A percentile compares a stretch with the other conserved stretches of the same genome.
phyloP scores from a whole-genome alignment of 768 basidiomycete species.

The Hysterangium stoloniferum region DNA sequence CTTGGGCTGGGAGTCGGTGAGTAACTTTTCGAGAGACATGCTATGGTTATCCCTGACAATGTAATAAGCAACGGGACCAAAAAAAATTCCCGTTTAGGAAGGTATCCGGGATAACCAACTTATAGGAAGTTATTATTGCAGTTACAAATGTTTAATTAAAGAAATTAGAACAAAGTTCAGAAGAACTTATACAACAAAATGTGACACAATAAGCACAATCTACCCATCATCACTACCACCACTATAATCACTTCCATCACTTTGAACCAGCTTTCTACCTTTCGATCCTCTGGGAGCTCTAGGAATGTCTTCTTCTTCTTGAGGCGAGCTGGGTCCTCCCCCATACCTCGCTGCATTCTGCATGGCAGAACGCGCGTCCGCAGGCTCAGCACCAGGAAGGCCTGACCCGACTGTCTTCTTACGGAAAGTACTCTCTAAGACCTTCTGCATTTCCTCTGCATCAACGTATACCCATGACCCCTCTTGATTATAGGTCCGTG shows the following conservation, averaged over 20 bases:
- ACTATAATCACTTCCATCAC: slow-evolving; percentile 9
- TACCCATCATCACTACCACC: slow-evolving; percentile 10
- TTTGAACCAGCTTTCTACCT: slow-evolving; percentile 7
- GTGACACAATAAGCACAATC: background rate
- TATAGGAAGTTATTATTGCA: background rate
- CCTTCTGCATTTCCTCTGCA: slow-evolving; percentile 90
- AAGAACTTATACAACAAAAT: background rate
- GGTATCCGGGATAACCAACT: background rate
- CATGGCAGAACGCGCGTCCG: background rate
- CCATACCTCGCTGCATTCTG: background rate
- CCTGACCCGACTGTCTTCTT: slow-evolving; percentile 58
- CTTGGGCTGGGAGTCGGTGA: slow-evolving; percentile 13
- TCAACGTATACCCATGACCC: slow-evolving; percentile 93
- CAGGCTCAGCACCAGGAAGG: slow-evolving; percentile 61
- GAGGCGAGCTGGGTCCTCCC: background rate
- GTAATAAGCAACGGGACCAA: background rate
- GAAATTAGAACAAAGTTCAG: background rate
- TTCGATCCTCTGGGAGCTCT: slow-evolving; percentile 7
- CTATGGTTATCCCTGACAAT: background rate
- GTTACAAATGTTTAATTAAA: background rate
- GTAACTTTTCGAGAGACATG: background rate
- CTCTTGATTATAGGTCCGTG: slow-evolving; percentile 88
- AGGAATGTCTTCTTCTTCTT: slow-evolving; percentile 8
- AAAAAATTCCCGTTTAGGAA: background rate
- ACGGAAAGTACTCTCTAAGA: slow-evolving; percentile 66